A percentile compares a stretch with the other conserved stretches of the same genome.
Conservation (phyloP, 768 basidiomycete species). For the Tylopilus felleus region DNA sequence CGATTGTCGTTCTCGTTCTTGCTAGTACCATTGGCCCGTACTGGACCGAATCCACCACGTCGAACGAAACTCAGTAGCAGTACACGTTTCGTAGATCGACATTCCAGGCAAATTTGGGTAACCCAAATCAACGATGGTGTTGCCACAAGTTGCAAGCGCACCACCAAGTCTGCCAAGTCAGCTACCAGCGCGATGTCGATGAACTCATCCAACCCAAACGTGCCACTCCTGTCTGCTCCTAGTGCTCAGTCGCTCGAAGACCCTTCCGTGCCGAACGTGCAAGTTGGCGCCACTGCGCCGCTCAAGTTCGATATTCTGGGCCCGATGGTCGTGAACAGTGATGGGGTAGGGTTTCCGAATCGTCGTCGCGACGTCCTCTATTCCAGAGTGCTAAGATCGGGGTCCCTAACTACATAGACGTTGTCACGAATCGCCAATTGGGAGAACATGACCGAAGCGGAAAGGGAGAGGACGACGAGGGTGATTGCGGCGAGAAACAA, state of each 20-base stretch:
- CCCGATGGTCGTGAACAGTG: slow-evolving; percentile 65
- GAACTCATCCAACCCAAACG: background rate
- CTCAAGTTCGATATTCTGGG: slow-evolving; percentile 58
- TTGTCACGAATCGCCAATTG: slow-evolving; percentile 66
- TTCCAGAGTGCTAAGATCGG: background rate
- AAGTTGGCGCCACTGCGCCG: slow-evolving; percentile 21
- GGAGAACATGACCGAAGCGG: slow-evolving; percentile 51
- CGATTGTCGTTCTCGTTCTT: too few relatives aligned
- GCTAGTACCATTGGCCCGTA: too few relatives aligned
- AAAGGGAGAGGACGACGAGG: slow-evolving; percentile 54
- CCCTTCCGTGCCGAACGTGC: slow-evolving; percentile 7
- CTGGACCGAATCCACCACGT: too few relatives aligned
- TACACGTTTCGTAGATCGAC: too few relatives aligned
- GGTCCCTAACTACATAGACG: slow-evolving; percentile 42
- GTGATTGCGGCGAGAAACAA: slow-evolving; percentile 53
- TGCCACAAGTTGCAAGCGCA: too few relatives aligned
- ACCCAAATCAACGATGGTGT: too few relatives aligned
- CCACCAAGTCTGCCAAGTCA: too few relatives aligned
- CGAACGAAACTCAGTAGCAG: too few relatives aligned
- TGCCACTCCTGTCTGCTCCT: slow-evolving; percentile 11
- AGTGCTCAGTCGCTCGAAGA: slow-evolving; percentile 7
- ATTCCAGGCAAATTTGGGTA: background rate
- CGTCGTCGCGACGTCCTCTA: too few relatives aligned
- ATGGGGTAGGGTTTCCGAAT: slow-evolving; percentile 46
- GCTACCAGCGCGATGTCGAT: slow-evolving; percentile 5